These are phyloP conservation scores for Cryphonectria parasitica DNA, from an alignment of 2,329 filamentous ascomycete species.

Conservation along the genomic window DNA sequence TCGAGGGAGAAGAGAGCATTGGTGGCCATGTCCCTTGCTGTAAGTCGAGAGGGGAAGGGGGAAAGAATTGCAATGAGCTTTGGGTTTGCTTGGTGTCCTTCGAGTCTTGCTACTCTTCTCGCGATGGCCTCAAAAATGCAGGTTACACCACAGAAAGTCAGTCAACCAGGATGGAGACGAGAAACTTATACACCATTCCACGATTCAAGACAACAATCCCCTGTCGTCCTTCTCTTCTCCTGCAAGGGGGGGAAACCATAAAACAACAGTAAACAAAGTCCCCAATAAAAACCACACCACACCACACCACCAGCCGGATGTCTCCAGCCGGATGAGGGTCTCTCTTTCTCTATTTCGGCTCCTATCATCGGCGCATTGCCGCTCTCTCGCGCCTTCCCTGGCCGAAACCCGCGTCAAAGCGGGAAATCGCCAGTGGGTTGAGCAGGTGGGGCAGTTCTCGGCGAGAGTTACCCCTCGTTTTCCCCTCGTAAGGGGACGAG, in stretches of 20 bases:
- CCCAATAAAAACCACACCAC: not conserved
- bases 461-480: conserved; percentile 25
- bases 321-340: not conserved
- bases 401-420: not conserved
- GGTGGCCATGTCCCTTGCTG: conserved; percentile 34
- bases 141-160: not conserved
- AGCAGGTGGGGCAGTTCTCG: conserved; percentile 19
- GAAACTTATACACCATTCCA: not conserved
- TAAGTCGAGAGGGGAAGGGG: no score
- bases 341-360: not conserved
- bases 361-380: not conserved
- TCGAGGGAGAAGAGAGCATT: conserved; percentile 52
- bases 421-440: not conserved
- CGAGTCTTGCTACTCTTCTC: not conserved
- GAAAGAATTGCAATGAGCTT: no score
- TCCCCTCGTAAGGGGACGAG: not conserved
- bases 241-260: no score
- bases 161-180: not conserved
- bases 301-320: not conserved
- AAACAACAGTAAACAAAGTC: not conserved
- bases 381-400: not conserved
- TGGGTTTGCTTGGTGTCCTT: no score
- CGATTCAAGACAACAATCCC: not conserved
- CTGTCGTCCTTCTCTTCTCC: not conserved
- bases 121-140: not conserved